Evolutionary conservation across 1,139 yeast genomes (phyloP).

Genomic region (Arxiozyma slooffiae): DNA sequence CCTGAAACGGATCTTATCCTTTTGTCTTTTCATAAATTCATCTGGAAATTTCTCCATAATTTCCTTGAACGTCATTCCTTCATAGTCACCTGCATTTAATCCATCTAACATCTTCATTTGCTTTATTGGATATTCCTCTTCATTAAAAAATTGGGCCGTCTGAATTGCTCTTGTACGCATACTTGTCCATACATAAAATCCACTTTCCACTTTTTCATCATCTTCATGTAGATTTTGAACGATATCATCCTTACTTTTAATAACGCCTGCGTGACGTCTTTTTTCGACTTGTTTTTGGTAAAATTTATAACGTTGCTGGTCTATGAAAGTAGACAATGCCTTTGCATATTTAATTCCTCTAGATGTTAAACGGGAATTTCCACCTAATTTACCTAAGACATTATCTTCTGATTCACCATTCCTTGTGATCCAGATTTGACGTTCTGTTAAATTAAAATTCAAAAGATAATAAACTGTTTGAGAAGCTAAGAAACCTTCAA

Average conservation of each 20-base stretch:
- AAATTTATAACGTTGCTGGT: constrained; percentile 61
- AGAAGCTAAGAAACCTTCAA: constrained; percentile 86
- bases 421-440: constrained; percentile 91
- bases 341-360: constrained; percentile 68
- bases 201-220: constrained; percentile 14
- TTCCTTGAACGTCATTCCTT: constrained; percentile 83
- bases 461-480: constrained; percentile 84
- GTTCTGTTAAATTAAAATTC: constrained; percentile 79
- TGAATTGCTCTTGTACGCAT: constrained; percentile 72
- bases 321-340: constrained; percentile 67
- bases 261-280: constrained; percentile 23
- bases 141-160: constrained; percentile 67
- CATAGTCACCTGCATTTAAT: constrained; percentile 84
- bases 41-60: constrained; percentile 61
- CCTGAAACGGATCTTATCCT: constrained; percentile 70
- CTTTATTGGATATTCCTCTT: constrained; percentile 65
- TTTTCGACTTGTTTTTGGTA: constrained; percentile 31
- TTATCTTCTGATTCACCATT: constrained; percentile 91
- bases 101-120: constrained; percentile 92
- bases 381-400: constrained; percentile 81
- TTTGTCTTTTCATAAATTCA: constrained; percentile 67
- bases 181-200: constrained; percentile 85
- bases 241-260: constrained; percentile 9
- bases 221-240: constrained; percentile 14
- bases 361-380: constrained; percentile 71